Evolutionary conservation across 2,329 filamentous ascomycete genomes (phyloP), one percentile per base, ranked within the genome.

Genomic region (Colletotrichum spaethianum): DNA sequence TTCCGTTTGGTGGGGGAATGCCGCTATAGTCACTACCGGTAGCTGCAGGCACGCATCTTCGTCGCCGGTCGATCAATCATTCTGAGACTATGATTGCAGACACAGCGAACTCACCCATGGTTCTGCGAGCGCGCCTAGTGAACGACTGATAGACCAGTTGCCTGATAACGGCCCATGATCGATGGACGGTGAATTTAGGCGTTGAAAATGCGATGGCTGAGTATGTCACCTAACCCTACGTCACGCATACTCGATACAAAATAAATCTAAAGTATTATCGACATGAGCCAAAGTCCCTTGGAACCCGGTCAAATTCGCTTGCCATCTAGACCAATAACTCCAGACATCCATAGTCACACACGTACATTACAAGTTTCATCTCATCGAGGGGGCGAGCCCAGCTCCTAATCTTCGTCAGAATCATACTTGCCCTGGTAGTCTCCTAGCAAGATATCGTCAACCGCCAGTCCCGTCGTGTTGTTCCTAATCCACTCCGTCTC

Each of bases 401-500:
- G 62, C 71, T 61, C 67, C 42, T 70, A 73, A 16, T 71, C 62
- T 70, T 72, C 70, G 46, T 72, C 70, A 64, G 70, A 72, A 60
- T 72, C 89, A 70, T 85, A 82, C 78, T 92, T 93, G 73, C 88
- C 89, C 74, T 87, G 88, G 78, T 92, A 93, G 77, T 96, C 92
- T 16, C 92, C 92, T 42, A 97, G 86, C 62, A 96, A 83, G 65
- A 97, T 91, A 79, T 95, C 93, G 76, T 94, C 92, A 80, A 89
- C 77, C 78, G 87, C 80, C 81, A 91, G 75, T 80, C 91, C 82
- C 81, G 80, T 79, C 23, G 82, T 80, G 18, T 83, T 84, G 75
- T 83, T 88, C 83, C 91, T 86, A 82, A 94, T 89, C 93, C 93
- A 98, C 85, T 99, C 96, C 28, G 94, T 95, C 86, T 99, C 96